Base-by-base conservation (phyloP, 2,329 filamentous ascomycete species). In the Kalmusia sp. region DNA sequence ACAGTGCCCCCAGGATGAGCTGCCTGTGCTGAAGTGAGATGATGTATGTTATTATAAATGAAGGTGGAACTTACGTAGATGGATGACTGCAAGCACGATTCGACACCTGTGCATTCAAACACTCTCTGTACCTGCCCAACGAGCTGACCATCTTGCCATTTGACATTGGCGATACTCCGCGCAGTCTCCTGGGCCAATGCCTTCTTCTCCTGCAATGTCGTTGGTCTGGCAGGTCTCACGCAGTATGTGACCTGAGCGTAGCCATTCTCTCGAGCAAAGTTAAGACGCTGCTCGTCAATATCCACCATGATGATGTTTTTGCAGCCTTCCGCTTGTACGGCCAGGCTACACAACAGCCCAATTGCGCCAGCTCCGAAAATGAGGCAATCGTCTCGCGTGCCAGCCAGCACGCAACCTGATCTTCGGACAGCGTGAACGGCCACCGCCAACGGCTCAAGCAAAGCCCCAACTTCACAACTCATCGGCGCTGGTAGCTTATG, bases 361-460 rank as follows among this genome's bases (percentile, higher is more conserved):
- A 96, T 96, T 34, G 93, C 92, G 0, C 92, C 93, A 15, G 93
- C 92, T 58, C 93, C 92, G 69, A 92, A 96, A 64, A 96, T 85
- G 38, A 96, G 92, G n/a, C n/a, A n/a, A n/a, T n/a, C n/a, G n/a
- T n/a, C n/a, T n/a, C n/a, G n/a, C n/a, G n/a, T n/a, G n/a, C n/a
- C n/a, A n/a, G n/a, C n/a, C n/a, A n/a, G n/a, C n/a, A n/a, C n/a
- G n/a, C n/a, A n/a, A n/a, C n/a, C n/a, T n/a, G n/a, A n/a, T n/a
- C n/a, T n/a, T n/a, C n/a, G n/a, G n/a, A n/a, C n/a, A n/a, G 89
- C 91, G 2, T 92, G 92, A 39, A 96, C 81, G 7, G 91, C 90
- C 7, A 96, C 93, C 62, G 87, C 90, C 45, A 96, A 81, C 2
- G 92, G 92, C 79, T 96, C 93, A 45, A 96, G 80, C 75, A 96